Conservation (phyloP, 1,139 yeast species). For the Kazachstania sp. region DNA sequence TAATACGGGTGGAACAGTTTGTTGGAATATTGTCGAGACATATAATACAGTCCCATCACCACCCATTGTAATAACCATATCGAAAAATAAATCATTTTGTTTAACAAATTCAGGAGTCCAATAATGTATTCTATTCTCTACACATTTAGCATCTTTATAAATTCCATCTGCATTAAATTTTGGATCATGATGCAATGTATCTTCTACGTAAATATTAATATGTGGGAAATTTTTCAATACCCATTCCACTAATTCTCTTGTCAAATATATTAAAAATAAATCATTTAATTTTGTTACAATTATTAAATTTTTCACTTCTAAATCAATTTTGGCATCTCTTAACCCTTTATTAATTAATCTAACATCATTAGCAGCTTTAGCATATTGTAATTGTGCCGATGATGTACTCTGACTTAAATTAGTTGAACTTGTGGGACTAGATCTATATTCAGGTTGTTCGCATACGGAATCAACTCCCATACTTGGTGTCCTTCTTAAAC, state of each 20-base stretch:
- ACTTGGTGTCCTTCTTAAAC: neutral
- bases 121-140: slow-evolving; percentile 40
- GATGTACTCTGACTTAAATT: slow-evolving; percentile 1
- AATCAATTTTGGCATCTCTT: slow-evolving; percentile 62
- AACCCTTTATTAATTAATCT: slow-evolving; percentile 69
- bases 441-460: neutral
- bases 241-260: slow-evolving; percentile 76
- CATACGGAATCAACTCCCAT: neutral
- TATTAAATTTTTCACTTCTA: slow-evolving; percentile 63
- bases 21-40: slow-evolving; percentile 70
- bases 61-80: slow-evolving; percentile 70
- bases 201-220: slow-evolving; percentile 62
- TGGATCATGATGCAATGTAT: slow-evolving; percentile 48
- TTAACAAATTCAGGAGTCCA: slow-evolving; percentile 59
- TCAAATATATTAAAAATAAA: slow-evolving; percentile 61
- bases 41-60: slow-evolving; percentile 88
- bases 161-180: slow-evolving; percentile 48
- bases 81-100: slow-evolving; percentile 48
- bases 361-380: slow-evolving; percentile 83
- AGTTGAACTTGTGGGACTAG: neutral
- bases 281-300: slow-evolving; percentile 83
- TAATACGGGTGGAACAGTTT: slow-evolving; percentile 80
- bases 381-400: slow-evolving; percentile 51
- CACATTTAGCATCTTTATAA: slow-evolving; percentile 23
- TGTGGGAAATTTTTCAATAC: slow-evolving; percentile 41